A percentile compares a stretch with the other conserved stretches of the same genome.
These are phyloP conservation scores for Boletus semigastroideus DNA, from an alignment of 1,284 basidiomycete species.

Conservation along the genomic window DNA sequence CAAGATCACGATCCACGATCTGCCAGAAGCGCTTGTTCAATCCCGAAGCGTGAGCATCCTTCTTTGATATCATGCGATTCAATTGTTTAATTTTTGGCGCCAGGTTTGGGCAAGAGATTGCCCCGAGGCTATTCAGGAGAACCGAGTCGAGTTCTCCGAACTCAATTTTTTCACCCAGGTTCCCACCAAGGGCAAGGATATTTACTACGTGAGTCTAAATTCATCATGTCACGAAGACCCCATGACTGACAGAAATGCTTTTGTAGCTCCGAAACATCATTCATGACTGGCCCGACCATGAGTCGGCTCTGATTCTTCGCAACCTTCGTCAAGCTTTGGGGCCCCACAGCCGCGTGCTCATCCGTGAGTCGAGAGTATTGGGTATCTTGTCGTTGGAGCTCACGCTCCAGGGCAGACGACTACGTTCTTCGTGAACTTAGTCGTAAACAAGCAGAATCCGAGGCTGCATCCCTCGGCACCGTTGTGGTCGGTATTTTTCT, in stretches of 20 bases:
- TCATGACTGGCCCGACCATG: conserved; percentile 32
- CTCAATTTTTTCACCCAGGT: conserved; percentile 34
- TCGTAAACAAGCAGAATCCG: conserved; percentile 15
- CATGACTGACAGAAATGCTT: not conserved
- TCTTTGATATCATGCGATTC: not conserved
- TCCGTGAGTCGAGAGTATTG: conserved; percentile 20
- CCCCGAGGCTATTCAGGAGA: conserved; percentile 25
- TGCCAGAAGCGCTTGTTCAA: conserved; percentile 26
- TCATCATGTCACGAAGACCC: not conserved
- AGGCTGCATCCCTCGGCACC: conserved; percentile 13
- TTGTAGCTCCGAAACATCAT: conserved; percentile 31
- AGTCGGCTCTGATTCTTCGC: conserved; percentile 24
- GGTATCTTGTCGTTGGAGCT: not conserved
- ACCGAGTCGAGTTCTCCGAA: conserved; percentile 25
- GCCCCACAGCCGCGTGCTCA: conserved; percentile 30
- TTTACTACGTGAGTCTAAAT: conserved; percentile 32
- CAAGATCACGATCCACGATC: conserved; percentile 33
- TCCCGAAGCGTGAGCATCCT: conserved; percentile 19
- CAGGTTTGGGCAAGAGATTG: conserved; percentile 26
- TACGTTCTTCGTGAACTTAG: conserved; percentile 21
- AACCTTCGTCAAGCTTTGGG: conserved; percentile 30
- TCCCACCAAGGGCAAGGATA: conserved; percentile 26
- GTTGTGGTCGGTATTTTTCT: conserved; percentile 13
- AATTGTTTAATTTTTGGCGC: conserved; percentile 1
- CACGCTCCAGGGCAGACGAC: conserved; percentile 19